Base-by-base conservation (phyloP, 805 yeast genomes). In the Dipodascus geniculatus region DNA sequence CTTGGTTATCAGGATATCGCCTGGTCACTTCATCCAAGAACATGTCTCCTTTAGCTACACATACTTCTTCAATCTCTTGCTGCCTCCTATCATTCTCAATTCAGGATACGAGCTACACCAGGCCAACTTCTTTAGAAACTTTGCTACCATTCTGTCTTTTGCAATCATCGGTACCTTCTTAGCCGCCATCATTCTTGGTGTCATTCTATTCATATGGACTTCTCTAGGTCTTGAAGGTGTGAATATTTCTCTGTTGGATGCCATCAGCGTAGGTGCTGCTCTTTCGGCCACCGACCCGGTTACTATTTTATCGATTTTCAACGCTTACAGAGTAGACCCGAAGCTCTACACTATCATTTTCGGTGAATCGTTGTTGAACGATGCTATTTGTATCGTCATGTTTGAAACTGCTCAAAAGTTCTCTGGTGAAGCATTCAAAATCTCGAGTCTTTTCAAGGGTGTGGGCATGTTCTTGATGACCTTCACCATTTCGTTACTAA, bases 231-330 rank as follows among this genome's bases (percentile, higher is more conserved):
- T 95, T 20, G 99, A 93, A 64, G 87, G 91, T 47, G 80, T 93
- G 42, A 72, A 82, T 57, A 80, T 93, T 53, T 91, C 96, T 51
- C 89, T 91, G 70, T 96, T 93, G n/a, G 97, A 91, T 68, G 96
- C 98, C 0, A 74, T 93, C 54, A 91, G 96, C 0, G 96, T 93
- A 17, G 99, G 99, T 22, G 99, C 99, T 1, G 91, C 99, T 0
- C 76, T 93, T 48, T 87, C 96, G 1, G 99, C 99, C 20, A 93
- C 99, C 1, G 99, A 93, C 68, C 99, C 99, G 0, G 97, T 93
- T 28, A 93, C 99, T 1, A 91, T 93, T 63, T 72, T 93, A 60
- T 89, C 98, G 14, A 93, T 93, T 56, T 93, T 93, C 75, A 93
- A 91, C 66, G 93, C 98, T 14, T 93, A 93, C 71, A 90, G 91